Percentiles rank a stretch among this genome's conserved stretches.
Evolutionary conservation across 2,329 filamentous ascomycete genomes (phyloP).

Genomic region (Blumeria hordei): DNA sequence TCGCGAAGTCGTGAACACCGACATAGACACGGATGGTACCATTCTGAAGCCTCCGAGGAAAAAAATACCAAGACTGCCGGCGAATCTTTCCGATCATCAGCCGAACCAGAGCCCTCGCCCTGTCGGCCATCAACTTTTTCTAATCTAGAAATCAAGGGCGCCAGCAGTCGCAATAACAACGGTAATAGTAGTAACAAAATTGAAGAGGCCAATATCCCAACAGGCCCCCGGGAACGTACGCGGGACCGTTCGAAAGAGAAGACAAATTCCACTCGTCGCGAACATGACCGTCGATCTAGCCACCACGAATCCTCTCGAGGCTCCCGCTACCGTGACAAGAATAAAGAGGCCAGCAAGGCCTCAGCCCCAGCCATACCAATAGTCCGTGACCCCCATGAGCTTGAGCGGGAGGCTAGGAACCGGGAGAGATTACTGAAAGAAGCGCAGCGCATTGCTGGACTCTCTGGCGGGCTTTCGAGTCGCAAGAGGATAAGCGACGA

Average conservation of each 20-base stretch:
- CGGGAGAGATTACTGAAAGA: conserved; percentile 44
- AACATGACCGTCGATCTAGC: conserved; percentile 13
- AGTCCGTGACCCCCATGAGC: conserved; percentile 24
- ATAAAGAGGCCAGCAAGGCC: neutral
- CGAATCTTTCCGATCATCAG: conserved; percentile 4
- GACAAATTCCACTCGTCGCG: conserved; percentile 8
- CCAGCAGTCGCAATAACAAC: conserved; percentile 9
- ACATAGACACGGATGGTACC: conserved; percentile 12
- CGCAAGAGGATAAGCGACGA: conserved; percentile 24
- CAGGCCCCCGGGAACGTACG: conserved; percentile 12
- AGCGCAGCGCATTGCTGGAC: conserved; percentile 36
- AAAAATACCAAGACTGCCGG: conserved; percentile 3
- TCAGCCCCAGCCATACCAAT: conserved; percentile 3
- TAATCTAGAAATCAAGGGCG: conserved; percentile 14
- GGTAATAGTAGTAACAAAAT: conserved; percentile 8
- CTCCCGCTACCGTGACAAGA: conserved; percentile 1
- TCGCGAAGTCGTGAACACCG: conserved; percentile 22
- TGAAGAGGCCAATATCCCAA: conserved; percentile 12
- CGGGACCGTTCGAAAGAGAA: conserved; percentile 16
- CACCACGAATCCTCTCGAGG: conserved; percentile 14
- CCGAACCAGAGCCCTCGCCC: conserved; percentile 4
- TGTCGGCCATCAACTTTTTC: conserved; percentile 7
- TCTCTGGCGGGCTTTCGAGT: conserved; percentile 17
- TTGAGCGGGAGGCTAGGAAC: conserved; percentile 42
- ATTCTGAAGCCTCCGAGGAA: conserved; percentile 8